Evolutionary conservation across 208 protist genomes (phyloP).

Genomic region (Lotmaria passim): DNA sequence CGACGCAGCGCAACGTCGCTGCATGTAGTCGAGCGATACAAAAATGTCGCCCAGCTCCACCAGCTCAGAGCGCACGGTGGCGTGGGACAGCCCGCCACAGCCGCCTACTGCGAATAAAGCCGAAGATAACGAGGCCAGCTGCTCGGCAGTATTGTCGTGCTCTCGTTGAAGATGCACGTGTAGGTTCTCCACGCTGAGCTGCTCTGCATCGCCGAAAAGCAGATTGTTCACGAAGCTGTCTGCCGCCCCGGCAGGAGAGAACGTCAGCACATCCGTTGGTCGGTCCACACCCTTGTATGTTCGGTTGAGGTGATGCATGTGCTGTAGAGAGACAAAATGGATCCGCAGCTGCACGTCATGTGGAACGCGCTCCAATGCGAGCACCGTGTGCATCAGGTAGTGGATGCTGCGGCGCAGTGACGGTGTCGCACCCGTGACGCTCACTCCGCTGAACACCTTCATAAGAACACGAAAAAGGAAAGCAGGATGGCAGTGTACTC

Average conservation of each 20-base stretch:
- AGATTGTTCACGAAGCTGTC: constrained; percentile 41
- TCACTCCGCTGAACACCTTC: constrained; percentile 38
- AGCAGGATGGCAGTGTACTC: neutral
- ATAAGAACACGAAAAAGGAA: constrained; percentile 4
- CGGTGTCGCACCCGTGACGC: constrained; percentile 46
- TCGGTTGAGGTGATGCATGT: constrained; percentile 70
- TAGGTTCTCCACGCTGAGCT: neutral
- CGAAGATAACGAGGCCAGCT: neutral
- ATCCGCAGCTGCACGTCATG: constrained; percentile 54
- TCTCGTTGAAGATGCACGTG: neutral
- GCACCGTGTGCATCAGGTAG: constrained; percentile 40
- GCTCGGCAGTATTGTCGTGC: neutral
- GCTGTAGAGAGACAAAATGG: constrained; percentile 37
- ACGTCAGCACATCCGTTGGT: constrained; percentile 85
- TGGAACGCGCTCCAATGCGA: constrained; percentile 52
- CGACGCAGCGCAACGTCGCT: constrained; percentile 29
- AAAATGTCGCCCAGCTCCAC: constrained; percentile 77
- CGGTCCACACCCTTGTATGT: constrained; percentile 43
- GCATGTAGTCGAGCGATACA: constrained; percentile 76
- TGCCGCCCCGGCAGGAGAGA: constrained; percentile 36
- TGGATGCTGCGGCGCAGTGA: constrained; percentile 32
- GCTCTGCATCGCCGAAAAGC: constrained; percentile 41
- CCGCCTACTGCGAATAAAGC: neutral
- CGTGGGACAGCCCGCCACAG: neutral
- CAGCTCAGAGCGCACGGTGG: constrained; percentile 25